These are phyloP conservation scores for Tritrichomonas foetus DNA, from an alignment of 208 protist species.

Conservation along the genomic window DNA sequence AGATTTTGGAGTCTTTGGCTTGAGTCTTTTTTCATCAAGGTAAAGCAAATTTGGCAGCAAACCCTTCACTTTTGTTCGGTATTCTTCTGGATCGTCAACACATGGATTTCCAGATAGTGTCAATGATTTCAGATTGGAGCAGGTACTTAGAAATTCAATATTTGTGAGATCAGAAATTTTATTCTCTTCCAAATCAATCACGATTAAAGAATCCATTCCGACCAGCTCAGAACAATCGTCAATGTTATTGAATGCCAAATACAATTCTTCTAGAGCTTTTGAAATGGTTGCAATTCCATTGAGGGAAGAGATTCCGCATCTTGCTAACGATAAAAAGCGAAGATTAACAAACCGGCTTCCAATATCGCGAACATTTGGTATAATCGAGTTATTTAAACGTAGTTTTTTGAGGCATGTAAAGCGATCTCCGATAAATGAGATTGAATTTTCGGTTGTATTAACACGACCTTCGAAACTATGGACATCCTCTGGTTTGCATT, in stretches of 20 bases:
- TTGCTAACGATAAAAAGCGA: not conserved
- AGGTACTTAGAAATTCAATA: not conserved
- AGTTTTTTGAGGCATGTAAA: not conserved
- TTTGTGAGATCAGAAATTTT: not conserved
- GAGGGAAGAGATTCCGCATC: not conserved
- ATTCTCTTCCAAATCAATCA: conserved; percentile 33
- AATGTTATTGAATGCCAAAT: conserved; percentile 20
- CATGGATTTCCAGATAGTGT: conserved; percentile 21
- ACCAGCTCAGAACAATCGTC: not conserved
- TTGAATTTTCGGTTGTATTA: not conserved
- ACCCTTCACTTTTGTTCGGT: not conserved
- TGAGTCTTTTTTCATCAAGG: not conserved
- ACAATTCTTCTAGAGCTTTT: not conserved
- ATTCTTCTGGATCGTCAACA: not conserved
- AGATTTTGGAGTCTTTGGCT: not conserved
- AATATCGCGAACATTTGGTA: not conserved
- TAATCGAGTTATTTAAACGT: not conserved
- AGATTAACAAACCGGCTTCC: not conserved
- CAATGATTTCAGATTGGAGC: not conserved
- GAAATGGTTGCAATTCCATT: conserved; percentile 24
- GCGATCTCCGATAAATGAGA: not conserved
- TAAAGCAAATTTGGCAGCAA: not conserved
- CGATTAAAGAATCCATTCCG: not conserved
- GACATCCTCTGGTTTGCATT: no score
- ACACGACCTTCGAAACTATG: not conserved